Evolutionary conservation across 805 yeast genomes (phyloP).

Genomic region (Kluyveromyces starmeri): DNA sequence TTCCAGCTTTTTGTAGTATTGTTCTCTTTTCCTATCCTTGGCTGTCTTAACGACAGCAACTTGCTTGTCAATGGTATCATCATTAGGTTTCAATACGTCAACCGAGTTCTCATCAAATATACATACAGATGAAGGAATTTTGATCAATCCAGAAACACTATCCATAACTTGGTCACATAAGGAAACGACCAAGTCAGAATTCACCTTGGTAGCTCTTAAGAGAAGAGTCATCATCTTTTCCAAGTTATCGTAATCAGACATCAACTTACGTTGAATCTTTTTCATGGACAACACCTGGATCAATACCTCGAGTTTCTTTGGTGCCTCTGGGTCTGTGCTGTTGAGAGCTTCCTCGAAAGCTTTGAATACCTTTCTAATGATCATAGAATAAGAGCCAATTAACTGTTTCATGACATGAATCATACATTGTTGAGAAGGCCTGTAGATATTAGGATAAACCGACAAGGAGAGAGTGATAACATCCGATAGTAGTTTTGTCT

Average conservation of each 20-base stretch:
- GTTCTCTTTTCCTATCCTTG: slow-evolving; percentile 45
- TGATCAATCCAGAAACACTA: slow-evolving; percentile 32
- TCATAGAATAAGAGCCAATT: slow-evolving; percentile 51
- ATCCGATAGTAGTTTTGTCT: slow-evolving; percentile 53
- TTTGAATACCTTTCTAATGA: slow-evolving; percentile 37
- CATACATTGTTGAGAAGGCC: slow-evolving; percentile 59
- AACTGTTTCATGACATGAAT: slow-evolving; percentile 62
- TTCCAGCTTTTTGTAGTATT: slow-evolving; percentile 34
- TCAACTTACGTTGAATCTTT: slow-evolving; percentile 48
- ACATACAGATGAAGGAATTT: slow-evolving; percentile 47
- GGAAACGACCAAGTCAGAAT: slow-evolving; percentile 44
- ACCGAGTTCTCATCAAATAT: slow-evolving; percentile 33
- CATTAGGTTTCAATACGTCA: slow-evolving; percentile 53
- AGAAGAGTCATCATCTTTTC: slow-evolving; percentile 40
- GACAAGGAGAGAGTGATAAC: slow-evolving; percentile 59
- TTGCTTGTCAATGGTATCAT: slow-evolving; percentile 45
- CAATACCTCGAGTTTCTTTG: slow-evolving; percentile 54
- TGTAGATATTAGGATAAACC: slow-evolving; percentile 57
- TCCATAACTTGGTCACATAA: slow-evolving; percentile 46
- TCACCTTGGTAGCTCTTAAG: slow-evolving; percentile 46
- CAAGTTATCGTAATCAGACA: slow-evolving; percentile 47
- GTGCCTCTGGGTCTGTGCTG: slow-evolving; percentile 42
- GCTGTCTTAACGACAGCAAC: slow-evolving; percentile 53
- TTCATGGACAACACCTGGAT: slow-evolving; percentile 48
- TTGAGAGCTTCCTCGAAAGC: slow-evolving; percentile 37